Base-by-base conservation (phyloP, 305 asterid genomes). In the Rubia balearica region DNA sequence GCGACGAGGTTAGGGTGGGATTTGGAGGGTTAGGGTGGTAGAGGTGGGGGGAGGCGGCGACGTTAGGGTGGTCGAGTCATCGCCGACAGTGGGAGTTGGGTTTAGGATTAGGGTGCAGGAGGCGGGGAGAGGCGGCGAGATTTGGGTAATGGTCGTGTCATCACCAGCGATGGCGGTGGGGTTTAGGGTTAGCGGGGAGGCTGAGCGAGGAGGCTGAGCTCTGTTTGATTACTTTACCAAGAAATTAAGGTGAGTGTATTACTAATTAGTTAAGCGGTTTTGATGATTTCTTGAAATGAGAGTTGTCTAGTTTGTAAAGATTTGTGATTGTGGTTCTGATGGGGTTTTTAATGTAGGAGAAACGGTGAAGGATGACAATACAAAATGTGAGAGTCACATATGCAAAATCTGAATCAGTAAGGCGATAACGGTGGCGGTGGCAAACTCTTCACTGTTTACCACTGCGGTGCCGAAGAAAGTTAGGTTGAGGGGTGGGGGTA, bases 331-430 rank as follows among this genome's bases (percentile, higher is more conserved):
- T 36, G 40, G 40, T 45, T 61, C 33, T 61, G 65, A 3, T 61
- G 38, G 6, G 12, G 62, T 60, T 21, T 30, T 30, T 30, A 0
- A 30, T 30, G 36, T 30, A 30, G 36, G 36, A 30, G 36, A 30
- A 30, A 30, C 2, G 36, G 36, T 30, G 4, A 30, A 38, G 49
- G 21, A 92, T 92, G 98, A 83, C 96, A 6, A 88, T 87, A 69
- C 93, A 83, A 63, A 90, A 92, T 84, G 93, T 84, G 82, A 82
- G 85, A 71, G 90, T 80, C 24, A 56, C 95, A 13, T 94, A 85
- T 7, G 77, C 85, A 0, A 83, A 76, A 33, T 72, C 87, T 7
- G 89, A 3, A 77, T 82, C 61, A 83, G 79, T 68, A 61, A 82
- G 83, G 77, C 89, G 10, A 83, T 83, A 65, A 70, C 82, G 45